Evolutionary conservation across 768 basidiomycete species (phyloP).

Genomic region (Rhizopogon vinicolor): DNA sequence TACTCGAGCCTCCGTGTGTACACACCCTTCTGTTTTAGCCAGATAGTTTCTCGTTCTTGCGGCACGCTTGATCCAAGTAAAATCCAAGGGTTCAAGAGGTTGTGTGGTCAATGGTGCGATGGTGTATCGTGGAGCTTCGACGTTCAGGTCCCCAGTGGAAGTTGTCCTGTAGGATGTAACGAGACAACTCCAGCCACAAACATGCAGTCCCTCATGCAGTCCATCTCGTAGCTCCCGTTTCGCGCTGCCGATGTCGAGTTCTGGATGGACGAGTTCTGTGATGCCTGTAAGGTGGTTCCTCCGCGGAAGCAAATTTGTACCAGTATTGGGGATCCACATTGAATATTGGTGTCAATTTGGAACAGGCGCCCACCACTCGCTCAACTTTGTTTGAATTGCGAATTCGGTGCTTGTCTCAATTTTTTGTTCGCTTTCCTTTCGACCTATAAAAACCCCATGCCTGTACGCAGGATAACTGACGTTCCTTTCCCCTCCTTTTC

Average conservation of each 20-base stretch:
- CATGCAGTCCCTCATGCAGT: neutral
- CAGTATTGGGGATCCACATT: neutral
- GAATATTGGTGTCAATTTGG: neutral
- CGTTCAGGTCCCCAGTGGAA: neutral
- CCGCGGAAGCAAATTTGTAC: conserved; percentile 2
- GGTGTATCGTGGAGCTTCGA: neutral
- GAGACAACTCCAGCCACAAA: conserved; percentile 11
- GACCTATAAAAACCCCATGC: conserved; percentile 3
- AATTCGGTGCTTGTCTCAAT: neutral
- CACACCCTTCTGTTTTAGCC: neutral
- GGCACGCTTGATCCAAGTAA: neutral
- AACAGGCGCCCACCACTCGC: conserved; percentile 1
- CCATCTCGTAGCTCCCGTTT: neutral
- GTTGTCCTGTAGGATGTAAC: neutral
- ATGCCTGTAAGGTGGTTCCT: neutral
- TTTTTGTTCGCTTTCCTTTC: conserved; percentile 2
- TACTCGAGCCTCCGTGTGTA: neutral
- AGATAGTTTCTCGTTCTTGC: neutral
- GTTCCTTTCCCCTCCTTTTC: neutral
- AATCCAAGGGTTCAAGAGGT: neutral
- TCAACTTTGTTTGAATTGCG: neutral
- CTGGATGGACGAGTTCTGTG: neutral
- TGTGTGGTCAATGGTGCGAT: neutral
- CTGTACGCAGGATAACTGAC: neutral
- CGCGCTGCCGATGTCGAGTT: neutral